phyloP scores from a whole-genome alignment of 805 yeast species.

The Wickerhamiella azymoides region DNA sequence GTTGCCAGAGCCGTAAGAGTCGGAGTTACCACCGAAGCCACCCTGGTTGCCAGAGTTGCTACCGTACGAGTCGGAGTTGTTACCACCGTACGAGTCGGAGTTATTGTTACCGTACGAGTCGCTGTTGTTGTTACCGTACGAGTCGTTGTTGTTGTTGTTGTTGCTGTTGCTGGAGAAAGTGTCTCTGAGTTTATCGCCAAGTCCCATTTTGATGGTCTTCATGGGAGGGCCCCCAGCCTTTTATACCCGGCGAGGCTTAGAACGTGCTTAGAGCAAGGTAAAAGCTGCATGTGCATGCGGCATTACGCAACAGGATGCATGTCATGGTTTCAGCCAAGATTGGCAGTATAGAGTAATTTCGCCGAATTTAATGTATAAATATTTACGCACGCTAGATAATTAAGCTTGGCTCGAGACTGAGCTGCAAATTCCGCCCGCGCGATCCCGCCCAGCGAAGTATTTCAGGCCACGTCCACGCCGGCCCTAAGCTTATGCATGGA shows the following conservation, averaged over 20 bases:
- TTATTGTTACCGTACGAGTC: not conserved
- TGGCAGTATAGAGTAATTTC: not conserved
- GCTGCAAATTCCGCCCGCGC: too few species aligned
- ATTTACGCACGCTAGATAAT: too few species aligned
- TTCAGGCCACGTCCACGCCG: too few species aligned
- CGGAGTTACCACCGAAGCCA: not conserved
- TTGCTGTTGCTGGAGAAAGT: conserved; percentile 4
- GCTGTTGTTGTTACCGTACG: not conserved
- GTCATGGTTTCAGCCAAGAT: not conserved
- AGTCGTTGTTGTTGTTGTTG: not conserved
- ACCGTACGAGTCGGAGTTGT: conserved; percentile 2
- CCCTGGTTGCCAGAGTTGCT: not conserved
- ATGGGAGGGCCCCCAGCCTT: not conserved
- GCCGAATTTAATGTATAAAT: not conserved
- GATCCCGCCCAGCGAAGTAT: too few species aligned
- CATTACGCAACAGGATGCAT: not conserved
- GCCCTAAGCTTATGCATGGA: not conserved
- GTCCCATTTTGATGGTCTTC: conserved; percentile 1
- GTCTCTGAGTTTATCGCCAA: conserved; percentile 7
- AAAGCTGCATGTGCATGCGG: not conserved
- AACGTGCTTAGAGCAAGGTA: not conserved
- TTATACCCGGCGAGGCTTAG: not conserved
- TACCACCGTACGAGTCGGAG: conserved; percentile 2
- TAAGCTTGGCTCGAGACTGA: too few species aligned
- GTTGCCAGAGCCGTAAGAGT: not conserved